These are phyloP conservation scores for Bipolaris oryzae DNA, from an alignment of 2,329 filamentous ascomycete species.

Conservation along the genomic window DNA sequence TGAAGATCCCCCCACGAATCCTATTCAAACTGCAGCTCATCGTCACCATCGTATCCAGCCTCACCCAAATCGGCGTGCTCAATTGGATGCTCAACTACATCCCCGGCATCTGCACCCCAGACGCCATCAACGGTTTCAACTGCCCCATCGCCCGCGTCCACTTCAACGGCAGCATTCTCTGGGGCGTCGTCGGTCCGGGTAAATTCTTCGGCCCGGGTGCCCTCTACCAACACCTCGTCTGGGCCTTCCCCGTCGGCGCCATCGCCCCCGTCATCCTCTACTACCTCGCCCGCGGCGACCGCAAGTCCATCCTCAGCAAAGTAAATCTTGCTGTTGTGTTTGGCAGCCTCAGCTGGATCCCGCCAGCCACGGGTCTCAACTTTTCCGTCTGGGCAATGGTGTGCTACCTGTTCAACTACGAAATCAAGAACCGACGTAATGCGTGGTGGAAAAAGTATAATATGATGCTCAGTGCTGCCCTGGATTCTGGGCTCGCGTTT, in stretches of 20 bases:
- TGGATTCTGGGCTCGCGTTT: constrained; percentile 82
- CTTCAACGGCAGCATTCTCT: constrained; percentile 88
- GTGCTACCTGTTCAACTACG: constrained; percentile 82
- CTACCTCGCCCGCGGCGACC: constrained; percentile 65
- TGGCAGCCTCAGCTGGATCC: constrained; percentile 83
- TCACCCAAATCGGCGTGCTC: constrained; percentile 82
- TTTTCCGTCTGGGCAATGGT: constrained; percentile 87
- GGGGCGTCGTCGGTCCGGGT: constrained; percentile 82
- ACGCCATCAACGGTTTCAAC: constrained; percentile 85
- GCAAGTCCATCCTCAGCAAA: constrained; percentile 70
- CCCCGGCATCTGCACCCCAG: constrained; percentile 74
- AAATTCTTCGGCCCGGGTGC: constrained; percentile 81
- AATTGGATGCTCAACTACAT: constrained; percentile 91
- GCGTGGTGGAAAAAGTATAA: constrained; percentile 93
- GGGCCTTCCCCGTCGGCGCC: constrained; percentile 80
- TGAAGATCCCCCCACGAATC: constrained; percentile 83
- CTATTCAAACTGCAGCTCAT: constrained; percentile 79
- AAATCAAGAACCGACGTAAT: constrained; percentile 69
- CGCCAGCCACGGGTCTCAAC: constrained; percentile 80
- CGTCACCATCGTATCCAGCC: constrained; percentile 74
- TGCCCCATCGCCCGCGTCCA: constrained; percentile 87
- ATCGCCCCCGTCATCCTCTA: constrained; percentile 76
- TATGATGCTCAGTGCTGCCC: constrained; percentile 82
- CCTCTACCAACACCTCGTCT: constrained; percentile 77
- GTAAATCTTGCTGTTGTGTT: constrained; percentile 85